Base-by-base conservation (phyloP, 805 yeast species). In the Yamadazyma sp. region DNA sequence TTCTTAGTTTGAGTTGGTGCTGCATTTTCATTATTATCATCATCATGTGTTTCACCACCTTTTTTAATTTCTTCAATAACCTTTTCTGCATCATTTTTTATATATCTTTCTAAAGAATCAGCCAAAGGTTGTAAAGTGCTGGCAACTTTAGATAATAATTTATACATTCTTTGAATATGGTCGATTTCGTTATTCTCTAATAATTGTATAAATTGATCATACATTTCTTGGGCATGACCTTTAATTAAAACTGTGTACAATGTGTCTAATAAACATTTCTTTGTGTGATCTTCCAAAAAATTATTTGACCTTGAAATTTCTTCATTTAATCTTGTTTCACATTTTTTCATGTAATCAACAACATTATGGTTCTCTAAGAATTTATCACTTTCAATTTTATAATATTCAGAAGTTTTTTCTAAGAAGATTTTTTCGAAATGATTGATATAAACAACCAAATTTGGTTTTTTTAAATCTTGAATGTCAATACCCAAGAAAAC, bases 401-500 rank as follows among this genome's bases (percentile, higher is more conserved):
- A 87, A 55, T 80, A 86, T 23, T 70, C 75, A 38, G 67, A 73
- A 2, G 93, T 82, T 35, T 77, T 80, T 16, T 75, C 78, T 45
- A 93, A 69, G 55, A 87, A 93, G 25, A 79, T 77, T 27, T 65
- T 70, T 58, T 93, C 96, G 52, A 91, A 93, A 48, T 75, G 74
- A 38, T 79, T 79, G 45, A 83, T 78, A 62, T 93, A 93, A 21
- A 89, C 88, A 14, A 80, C 73, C 52, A 89, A 69, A 53, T 86
- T 87, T 34, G 86, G 78, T 53, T 87, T 88, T 62, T 85, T 88
- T 57, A 86, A 73, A 60, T 88, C 97, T 55, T 83, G 88, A 39
- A 79, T 80, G 55, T 93, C 98, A 48, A 94, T 82, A 4, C 98
- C 98, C 44, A 93, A 70, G 29, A 80, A 75, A 9, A 91, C 96